Base-by-base conservation (phyloP, 2,329 filamentous ascomycete species). In the Volutella citrinella region DNA sequence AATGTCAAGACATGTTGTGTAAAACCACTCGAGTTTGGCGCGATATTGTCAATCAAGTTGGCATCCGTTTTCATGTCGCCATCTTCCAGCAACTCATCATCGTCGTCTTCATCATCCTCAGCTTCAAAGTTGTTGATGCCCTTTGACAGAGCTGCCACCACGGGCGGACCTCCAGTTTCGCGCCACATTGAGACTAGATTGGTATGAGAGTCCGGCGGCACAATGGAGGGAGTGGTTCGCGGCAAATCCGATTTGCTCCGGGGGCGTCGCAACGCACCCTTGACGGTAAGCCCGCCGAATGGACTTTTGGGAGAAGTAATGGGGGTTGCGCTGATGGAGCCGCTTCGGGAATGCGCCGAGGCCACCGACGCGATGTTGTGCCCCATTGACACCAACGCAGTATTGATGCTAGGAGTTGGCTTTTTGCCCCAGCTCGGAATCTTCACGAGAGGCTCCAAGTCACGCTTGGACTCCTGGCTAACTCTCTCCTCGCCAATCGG, bases 21-120 rank as follows among this genome's bases (percentile, higher is more conserved):
- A 63, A 95, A 95, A 0, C 89, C 89, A 40, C 81, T 76, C 16
- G 82, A 64, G 13, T 79, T 89, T 2, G 89, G 85, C 9, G 80
- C 73, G 40, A 91, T 84, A 9, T 75, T 71, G 46, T 87, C 78
- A 19, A 80, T 77, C 11, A 78, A 64, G 40, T 81, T 76, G 22
- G 81, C 70, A 29, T 84, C 78, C 55, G 78, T 74, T 29, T 73
- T 77, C 43, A 82, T 61, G 7, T 80, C 78, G 19, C 69, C 68
- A 22, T 84, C 82, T 22, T 82, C 77, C 20, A 61, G 56, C 6
- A 55, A 44, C 4, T 73, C 72, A 10, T 75, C 71, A 2, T 82
- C 78, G 3, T 81, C 76, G 4, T 83, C 78, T 1, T 83, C 78
- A 4, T 75, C 74, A 2, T 69, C 67, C 4, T 72, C 70, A 10